phyloP scores from a whole-genome alignment of 2,329 filamentous ascomycete species.

The Fusarium coicis region DNA sequence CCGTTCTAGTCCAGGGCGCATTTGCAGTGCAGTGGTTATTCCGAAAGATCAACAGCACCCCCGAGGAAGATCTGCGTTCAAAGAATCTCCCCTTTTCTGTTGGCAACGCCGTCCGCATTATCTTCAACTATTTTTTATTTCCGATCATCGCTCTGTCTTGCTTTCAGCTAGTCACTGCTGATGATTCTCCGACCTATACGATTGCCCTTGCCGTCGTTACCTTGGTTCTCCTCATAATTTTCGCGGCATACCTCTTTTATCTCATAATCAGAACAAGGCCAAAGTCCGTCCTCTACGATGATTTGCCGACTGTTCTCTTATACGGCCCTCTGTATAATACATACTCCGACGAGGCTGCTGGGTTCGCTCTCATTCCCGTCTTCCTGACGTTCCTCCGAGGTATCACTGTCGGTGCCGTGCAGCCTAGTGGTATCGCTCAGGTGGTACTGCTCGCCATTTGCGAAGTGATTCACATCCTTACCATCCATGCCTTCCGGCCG shows the following conservation, averaged over 20 bases:
- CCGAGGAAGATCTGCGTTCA: conserved; percentile 86
- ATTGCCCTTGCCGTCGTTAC: conserved; percentile 81
- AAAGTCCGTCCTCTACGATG: conserved; percentile 89
- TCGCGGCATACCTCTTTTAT: conserved; percentile 81
- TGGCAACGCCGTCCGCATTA: conserved; percentile 82
- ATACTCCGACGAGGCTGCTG: conserved; percentile 90
- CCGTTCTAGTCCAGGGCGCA: conserved; percentile 77
- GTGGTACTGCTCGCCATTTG: conserved; percentile 92
- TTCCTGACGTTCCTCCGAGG: conserved; percentile 86
- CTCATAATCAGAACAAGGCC: conserved; percentile 85
- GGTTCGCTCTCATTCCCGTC: conserved; percentile 89
- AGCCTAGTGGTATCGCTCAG: conserved; percentile 92
- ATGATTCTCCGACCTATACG: conserved; percentile 73
- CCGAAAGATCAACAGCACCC: conserved; percentile 74
- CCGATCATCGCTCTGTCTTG: conserved; percentile 88
- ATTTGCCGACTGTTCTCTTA: conserved; percentile 86
- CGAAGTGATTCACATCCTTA: conserved; percentile 89
- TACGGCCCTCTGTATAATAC: conserved; percentile 98
- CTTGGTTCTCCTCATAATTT: conserved; percentile 76
- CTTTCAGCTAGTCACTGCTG: conserved; percentile 87
- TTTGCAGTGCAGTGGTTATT: conserved; percentile 83
- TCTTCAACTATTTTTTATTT: conserved; percentile 92
- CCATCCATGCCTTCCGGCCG: conserved; percentile 87
- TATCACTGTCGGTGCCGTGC: conserved; percentile 90
- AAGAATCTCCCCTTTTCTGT: conserved; percentile 92